A percentile compares a stretch with the other conserved stretches of the same genome.
These are phyloP conservation scores for Chlamydomonas eustigma DNA, from an alignment of 139 green algal genomes.

Conservation along the genomic window DNA sequence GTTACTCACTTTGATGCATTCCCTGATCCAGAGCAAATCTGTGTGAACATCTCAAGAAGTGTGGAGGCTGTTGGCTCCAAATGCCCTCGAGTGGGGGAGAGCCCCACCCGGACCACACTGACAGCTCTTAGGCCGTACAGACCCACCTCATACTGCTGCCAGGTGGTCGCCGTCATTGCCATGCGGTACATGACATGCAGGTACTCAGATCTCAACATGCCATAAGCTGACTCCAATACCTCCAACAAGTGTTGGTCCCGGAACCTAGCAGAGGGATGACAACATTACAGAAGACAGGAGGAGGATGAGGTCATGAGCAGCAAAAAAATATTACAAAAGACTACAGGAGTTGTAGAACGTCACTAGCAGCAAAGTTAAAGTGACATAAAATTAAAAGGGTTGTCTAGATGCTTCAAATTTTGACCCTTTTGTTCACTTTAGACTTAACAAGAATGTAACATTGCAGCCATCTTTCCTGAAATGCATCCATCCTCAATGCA, in stretches of 20 bases:
- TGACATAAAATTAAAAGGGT: too few relatives aligned
- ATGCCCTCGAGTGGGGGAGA: background rate
- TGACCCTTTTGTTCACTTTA: too few relatives aligned
- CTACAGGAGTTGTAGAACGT: too few relatives aligned
- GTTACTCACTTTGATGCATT: too few relatives aligned
- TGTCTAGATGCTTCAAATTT: too few relatives aligned
- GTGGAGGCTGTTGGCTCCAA: background rate
- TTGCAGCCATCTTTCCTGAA: too few relatives aligned
- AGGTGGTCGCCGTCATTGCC: background rate
- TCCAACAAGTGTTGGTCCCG: constrained; percentile 30
- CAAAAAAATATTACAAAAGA: too few relatives aligned
- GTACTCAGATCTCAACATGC: background rate
- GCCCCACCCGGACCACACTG: background rate
- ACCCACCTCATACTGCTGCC: constrained; percentile 4
- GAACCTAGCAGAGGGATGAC: constrained; percentile 22
- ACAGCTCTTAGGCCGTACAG: constrained; percentile 1
- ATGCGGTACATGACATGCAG: background rate
- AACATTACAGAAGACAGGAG: background rate
- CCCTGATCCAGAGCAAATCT: background rate
- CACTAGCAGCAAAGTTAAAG: too few relatives aligned
- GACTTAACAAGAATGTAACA: too few relatives aligned
- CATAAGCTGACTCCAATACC: constrained; percentile 20
- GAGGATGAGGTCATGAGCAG: too few relatives aligned
- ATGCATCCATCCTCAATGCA: too few relatives aligned
- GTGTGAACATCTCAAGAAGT: background rate